phyloP scores from a whole-genome alignment of 306 rosid genomes.

The Echinosophora koreensis region DNA sequence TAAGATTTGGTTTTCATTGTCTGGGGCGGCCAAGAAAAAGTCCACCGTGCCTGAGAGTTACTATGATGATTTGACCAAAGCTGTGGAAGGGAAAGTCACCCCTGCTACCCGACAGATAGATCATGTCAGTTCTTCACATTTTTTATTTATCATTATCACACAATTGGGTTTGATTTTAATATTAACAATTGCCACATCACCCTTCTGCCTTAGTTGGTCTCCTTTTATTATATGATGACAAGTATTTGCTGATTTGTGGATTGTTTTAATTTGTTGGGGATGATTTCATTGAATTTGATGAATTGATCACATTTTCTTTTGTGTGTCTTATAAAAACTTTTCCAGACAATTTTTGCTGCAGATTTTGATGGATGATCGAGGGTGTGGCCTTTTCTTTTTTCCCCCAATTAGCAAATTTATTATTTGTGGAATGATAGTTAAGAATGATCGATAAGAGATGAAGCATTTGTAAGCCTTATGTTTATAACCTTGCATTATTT shows the following conservation, averaged over 20 bases:
- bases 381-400: not conserved
- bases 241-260: slow-evolving; percentile 32
- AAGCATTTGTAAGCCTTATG: slow-evolving; percentile 16
- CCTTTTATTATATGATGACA: slow-evolving; percentile 16
- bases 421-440: slow-evolving; percentile 28
- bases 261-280: not conserved
- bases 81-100: slow-evolving; percentile 94
- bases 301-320: slow-evolving; percentile 16
- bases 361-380: slow-evolving; percentile 37
- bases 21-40: slow-evolving; percentile 98
- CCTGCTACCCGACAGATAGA: slow-evolving; percentile 97
- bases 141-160: slow-evolving; percentile 1
- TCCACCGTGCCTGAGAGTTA: slow-evolving; percentile 98
- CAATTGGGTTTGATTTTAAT: slow-evolving; percentile 20
- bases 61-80: slow-evolving; percentile 82
- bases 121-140: slow-evolving; percentile 68
- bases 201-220: slow-evolving; percentile 35
- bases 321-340: slow-evolving; percentile 17
- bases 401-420: not conserved
- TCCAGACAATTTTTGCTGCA: slow-evolving; percentile 27
- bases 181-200: not conserved
- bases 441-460: slow-evolving; percentile 18
- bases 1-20: slow-evolving; percentile 93
- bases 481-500: slow-evolving; percentile 13
- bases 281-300: slow-evolving; percentile 28